Evolutionary conservation across 2,329 filamentous ascomycete genomes (phyloP).

Genomic region (Claviceps africana): DNA sequence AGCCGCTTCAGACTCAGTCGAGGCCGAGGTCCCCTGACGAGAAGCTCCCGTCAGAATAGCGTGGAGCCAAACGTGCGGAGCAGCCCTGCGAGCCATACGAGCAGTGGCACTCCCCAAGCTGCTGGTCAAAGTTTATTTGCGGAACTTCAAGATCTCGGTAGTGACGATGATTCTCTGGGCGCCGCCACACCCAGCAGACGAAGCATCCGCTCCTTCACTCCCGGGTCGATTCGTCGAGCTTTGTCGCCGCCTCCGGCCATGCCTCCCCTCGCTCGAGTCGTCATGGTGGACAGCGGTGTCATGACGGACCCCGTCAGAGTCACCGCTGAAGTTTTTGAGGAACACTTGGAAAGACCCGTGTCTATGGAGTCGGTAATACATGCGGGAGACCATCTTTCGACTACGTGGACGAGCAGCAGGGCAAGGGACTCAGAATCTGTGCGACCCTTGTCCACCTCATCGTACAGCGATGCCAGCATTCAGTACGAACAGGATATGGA

Average conservation of each 20-base stretch:
- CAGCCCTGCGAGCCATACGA: conserved; percentile 44
- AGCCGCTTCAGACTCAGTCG: conserved; percentile 61
- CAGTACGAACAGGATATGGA: conserved; percentile 37
- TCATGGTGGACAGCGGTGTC: conserved; percentile 46
- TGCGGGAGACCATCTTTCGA: conserved; percentile 11
- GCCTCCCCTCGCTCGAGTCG: conserved; percentile 34
- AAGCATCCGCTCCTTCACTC: conserved; percentile 32
- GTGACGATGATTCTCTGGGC: conserved; percentile 58
- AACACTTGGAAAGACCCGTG: conserved; percentile 17
- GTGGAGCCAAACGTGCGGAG: conserved; percentile 44
- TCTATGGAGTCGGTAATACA: conserved; percentile 30
- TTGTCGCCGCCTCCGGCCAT: conserved; percentile 33
- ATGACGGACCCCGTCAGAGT: conserved; percentile 46
- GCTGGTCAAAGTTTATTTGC: conserved; percentile 73
- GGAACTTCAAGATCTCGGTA: conserved; percentile 70
- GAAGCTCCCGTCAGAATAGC: conserved; percentile 47
- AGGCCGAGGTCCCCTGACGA: conserved; percentile 42
- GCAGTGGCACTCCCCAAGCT: conserved; percentile 37
- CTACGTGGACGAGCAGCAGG: conserved; percentile 14
- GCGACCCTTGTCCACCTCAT: conserved; percentile 32
- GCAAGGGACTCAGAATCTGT: conserved; percentile 16
- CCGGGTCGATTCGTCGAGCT: conserved; percentile 30
- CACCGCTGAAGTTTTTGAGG: conserved; percentile 7
- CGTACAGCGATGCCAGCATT: conserved; percentile 39
- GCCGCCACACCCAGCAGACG: conserved; percentile 41